These are phyloP conservation scores for Gossypium stocksii DNA, from an alignment of 345 rosid species.

Conservation along the genomic window DNA sequence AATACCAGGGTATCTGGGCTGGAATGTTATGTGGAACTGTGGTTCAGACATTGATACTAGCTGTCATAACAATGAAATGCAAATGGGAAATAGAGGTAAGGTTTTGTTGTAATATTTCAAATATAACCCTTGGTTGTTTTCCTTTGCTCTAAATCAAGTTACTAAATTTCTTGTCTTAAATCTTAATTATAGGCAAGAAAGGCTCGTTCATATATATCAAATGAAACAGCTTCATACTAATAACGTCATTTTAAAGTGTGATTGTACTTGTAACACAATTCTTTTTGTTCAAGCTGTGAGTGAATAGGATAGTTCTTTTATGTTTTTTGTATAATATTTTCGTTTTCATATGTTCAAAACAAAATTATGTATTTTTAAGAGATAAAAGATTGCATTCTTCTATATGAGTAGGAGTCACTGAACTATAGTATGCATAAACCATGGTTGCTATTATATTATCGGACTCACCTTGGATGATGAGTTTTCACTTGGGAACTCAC, in stretches of 20 bases:
- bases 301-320: background rate
- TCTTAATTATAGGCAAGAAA: slow-evolving; percentile 20
- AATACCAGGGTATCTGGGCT: slow-evolving; percentile 43
- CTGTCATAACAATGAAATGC: slow-evolving; percentile 34
- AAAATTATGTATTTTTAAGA: no score
- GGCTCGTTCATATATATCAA: slow-evolving; percentile 13
- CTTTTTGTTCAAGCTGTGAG: background rate
- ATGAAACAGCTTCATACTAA: slow-evolving; percentile 11
- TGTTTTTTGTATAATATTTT: no score
- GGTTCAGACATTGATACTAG: slow-evolving; percentile 39
- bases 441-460: no score
- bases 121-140: background rate
- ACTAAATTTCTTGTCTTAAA: background rate
- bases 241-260: background rate
- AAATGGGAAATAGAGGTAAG: slow-evolving; percentile 46
- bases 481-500: no score
- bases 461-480: no score
- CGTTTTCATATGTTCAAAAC: no score
- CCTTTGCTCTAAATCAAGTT: background rate
- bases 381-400: no score
- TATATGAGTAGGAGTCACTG: no score
- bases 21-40: slow-evolving; percentile 51
- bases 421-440: no score
- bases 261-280: background rate
- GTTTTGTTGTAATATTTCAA: background rate